Base-by-base conservation (phyloP, 305 asterid genomes). In the Fraxinus sp. region DNA sequence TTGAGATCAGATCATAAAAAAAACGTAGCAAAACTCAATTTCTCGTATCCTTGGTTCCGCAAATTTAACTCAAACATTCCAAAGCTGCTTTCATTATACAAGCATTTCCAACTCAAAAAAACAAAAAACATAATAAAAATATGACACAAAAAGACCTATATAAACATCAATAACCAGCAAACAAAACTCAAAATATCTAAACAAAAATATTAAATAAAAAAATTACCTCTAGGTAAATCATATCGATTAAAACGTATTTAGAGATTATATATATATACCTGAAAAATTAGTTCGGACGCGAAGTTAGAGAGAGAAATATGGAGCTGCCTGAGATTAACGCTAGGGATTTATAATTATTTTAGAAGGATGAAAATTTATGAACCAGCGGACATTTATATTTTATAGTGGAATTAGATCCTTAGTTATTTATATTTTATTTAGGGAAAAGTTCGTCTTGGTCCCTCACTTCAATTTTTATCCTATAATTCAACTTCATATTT, bases 291-390 rank as follows among this genome's bases (percentile, higher is more conserved):
- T 86, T 86, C 89, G 80, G 89, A 82, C 79, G 81, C 83, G 41
- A 80, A 39, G 79, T 68, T 68, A 32, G 84, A 49, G 82, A 57
- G 84, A 86, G 86, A 88, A 78, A 75, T 75, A 78, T 73, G 89
- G 79, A 84, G 84, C 86, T 74, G 86, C 89, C 83, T 80, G 57
- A 82, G 81, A 78, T 74, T n/a, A 76, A 84, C 88, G 85, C 82
- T 33, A 77, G 39, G n/a, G 84, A 74, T 78, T 64, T 79, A 68
- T 72, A 82, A 62, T 75, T 66, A 62, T 52, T 80, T 44, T 80
- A 11, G 41, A 77, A 64, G 49, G 16, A 57, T 20, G 64, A n/a
- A 80, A 41, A 74, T 55, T 1, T 32, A 39, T 76, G 76, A 68
- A 79, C 84, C 55, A 57, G 75, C 76, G 81, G 79, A 26, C 70